phyloP scores from a whole-genome alignment of 768 basidiomycete species.

The Leccinum olivaceopallidum region DNA sequence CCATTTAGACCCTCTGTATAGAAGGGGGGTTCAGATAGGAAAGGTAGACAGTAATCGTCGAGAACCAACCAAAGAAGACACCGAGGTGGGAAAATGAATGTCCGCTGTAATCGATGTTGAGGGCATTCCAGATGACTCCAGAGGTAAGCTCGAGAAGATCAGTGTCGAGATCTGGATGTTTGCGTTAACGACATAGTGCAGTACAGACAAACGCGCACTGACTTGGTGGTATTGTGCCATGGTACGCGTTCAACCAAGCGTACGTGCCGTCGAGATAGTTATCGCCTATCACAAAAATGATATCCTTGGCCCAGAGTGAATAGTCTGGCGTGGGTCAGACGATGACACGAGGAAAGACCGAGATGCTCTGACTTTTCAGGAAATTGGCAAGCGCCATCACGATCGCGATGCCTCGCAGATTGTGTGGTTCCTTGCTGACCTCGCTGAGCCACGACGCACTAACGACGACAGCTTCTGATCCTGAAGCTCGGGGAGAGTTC shows the following conservation, averaged over 20 bases:
- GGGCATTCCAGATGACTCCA: conserved; percentile 93
- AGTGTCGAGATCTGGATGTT: conserved; percentile 56
- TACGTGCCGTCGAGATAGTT: conserved; percentile 90
- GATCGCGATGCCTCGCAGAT: conserved; percentile 85
- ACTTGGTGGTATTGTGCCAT: conserved; percentile 70
- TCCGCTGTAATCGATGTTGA: conserved; percentile 94
- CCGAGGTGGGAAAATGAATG: conserved; percentile 97
- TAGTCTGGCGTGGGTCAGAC: conserved; percentile 50
- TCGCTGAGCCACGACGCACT: conserved; percentile 88
- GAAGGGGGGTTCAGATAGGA: conserved; percentile 4
- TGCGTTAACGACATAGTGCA: background rate
- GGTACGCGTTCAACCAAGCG: conserved; percentile 87
- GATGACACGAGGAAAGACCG: background rate
- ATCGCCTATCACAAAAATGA: conserved; percentile 88
- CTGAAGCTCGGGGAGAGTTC: conserved; percentile 86
- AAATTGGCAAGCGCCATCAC: conserved; percentile 83
- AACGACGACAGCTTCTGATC: conserved; percentile 88
- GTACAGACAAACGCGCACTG: conserved; percentile 13
- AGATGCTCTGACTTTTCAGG: conserved; percentile 62
- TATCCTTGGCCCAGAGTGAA: conserved; percentile 93
- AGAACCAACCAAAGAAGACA: conserved; percentile 82
- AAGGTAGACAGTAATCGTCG: background rate
- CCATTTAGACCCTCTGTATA: conserved; percentile 89
- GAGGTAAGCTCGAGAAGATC: conserved; percentile 65
- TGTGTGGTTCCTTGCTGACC: conserved; percentile 56